These are phyloP conservation scores for Primulina huaijiensis DNA, from an alignment of 257 asterid genomes.

Conservation along the genomic window DNA sequence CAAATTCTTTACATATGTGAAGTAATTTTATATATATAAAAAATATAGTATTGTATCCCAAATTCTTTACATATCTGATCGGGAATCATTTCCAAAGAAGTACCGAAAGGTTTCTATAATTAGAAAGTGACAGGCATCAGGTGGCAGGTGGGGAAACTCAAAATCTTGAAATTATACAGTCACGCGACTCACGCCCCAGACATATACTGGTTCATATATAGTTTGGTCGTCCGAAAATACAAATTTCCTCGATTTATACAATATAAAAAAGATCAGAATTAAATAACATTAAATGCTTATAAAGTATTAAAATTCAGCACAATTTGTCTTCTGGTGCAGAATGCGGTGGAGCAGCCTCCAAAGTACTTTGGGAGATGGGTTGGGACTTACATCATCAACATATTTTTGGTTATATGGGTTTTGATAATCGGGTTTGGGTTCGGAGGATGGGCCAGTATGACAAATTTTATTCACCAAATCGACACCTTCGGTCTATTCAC, in stretches of 20 bases:
- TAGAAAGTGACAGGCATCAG: too few species aligned
- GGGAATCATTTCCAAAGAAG: too few species aligned
- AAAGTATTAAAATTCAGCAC: too few species aligned
- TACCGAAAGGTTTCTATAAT: too few species aligned
- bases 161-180: neutral
- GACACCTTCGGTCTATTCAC: slow-evolving; percentile 94
- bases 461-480: slow-evolving; percentile 76
- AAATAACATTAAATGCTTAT: neutral
- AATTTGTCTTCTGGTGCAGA: slow-evolving; percentile 37
- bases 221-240: too few species aligned
- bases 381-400: slow-evolving; percentile 67
- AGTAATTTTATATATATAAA: too few species aligned
- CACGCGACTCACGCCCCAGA: neutral
- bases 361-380: slow-evolving; percentile 81
- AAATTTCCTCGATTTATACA: neutral
- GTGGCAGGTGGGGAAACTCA: neutral
- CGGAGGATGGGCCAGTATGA: slow-evolving; percentile 94
- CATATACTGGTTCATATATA: too few species aligned
- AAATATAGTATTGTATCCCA: neutral
- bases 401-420: slow-evolving; percentile 83
- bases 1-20: too few species aligned
- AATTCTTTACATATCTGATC: too few species aligned
- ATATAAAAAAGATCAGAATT: neutral
- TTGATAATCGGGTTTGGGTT: slow-evolving; percentile 85
- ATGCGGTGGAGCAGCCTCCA: slow-evolving; percentile 89